Evolutionary conservation across 164 flowering plant species (phyloP), one percentile per base, ranked within the genome.

Genomic region (Akebia trifoliata): DNA sequence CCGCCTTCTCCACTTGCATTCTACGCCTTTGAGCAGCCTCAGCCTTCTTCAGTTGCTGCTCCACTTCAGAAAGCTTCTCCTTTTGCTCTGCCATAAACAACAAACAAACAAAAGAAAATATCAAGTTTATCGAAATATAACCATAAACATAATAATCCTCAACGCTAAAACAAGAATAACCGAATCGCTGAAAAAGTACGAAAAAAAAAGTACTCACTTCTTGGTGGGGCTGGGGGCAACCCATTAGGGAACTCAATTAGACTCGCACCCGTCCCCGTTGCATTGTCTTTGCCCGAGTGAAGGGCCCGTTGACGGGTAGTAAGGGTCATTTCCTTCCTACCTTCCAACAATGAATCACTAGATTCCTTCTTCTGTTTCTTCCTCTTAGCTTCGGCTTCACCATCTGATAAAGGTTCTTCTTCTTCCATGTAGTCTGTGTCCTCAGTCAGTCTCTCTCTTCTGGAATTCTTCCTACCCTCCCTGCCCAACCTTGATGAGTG

Each of bases 11-110:
- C 57, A 77, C 81, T 69, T 90, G 99, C 76, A 85, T 39, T 63
- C 74, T 78, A n/a, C 99, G 93, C 53, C 88, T 82, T 63, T 88
- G 87, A 60, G 99, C 97, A 69, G 95, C 96, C 83, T 94, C 99
- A 14, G 84, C 87, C 71, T 88, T 94, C 80, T 88, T 90, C 54
- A 86, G 62, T 65, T 85, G 99, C 70, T 80, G 92, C 56, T 94
- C 97, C 61, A 83, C 83, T 50, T 88, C 99, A 34, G 99, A 32
- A 46, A 94, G 93, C 59, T 82, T 80, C 72, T 88, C 97, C 75
- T 90, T 94, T 85, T 86, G 86, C 70, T 79, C 99, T 94, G 73
- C 17, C 54, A 67, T 47, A n/a, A n/a, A n/a, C 31, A 53, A 46
- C 46, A 12, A 44, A 50, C 1, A 4, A 34, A n/a, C n/a, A n/a